Evolutionary conservation across 768 basidiomycete genomes (phyloP).

Genomic region (Pleurotus tuoliensis): DNA sequence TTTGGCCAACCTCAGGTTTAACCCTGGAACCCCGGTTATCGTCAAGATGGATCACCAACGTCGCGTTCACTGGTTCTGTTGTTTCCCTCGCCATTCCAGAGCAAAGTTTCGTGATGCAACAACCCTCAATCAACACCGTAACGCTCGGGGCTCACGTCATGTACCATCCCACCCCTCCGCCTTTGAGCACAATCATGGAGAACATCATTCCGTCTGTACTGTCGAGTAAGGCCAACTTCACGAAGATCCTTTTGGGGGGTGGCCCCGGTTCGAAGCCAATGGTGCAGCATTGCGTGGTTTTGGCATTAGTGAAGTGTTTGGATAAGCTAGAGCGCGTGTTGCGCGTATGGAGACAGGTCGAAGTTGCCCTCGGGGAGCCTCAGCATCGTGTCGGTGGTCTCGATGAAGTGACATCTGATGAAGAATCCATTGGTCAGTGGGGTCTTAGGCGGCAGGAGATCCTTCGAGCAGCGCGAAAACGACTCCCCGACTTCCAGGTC

Average conservation of each 20-base stretch:
- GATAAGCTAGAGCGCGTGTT: slow-evolving; percentile 63
- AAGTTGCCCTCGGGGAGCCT: slow-evolving; percentile 49
- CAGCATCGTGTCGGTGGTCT: background rate
- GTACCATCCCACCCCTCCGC: slow-evolving; percentile 73
- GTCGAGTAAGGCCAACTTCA: slow-evolving; percentile 67
- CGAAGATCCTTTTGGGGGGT: slow-evolving; percentile 78
- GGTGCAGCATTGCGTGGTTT: slow-evolving; percentile 82
- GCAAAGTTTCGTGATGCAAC: slow-evolving; percentile 53
- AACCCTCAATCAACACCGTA: slow-evolving; percentile 12
- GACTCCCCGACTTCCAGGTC: slow-evolving; percentile 86
- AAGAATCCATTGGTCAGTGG: slow-evolving; percentile 70
- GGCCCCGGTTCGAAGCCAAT: slow-evolving; percentile 43
- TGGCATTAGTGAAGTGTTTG: slow-evolving; percentile 73
- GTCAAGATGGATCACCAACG: slow-evolving; percentile 88
- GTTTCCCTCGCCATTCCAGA: slow-evolving; percentile 73
- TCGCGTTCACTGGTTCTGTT: slow-evolving; percentile 76
- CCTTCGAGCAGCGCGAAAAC: slow-evolving; percentile 68
- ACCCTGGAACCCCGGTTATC: slow-evolving; percentile 85
- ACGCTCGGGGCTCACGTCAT: slow-evolving; percentile 20
- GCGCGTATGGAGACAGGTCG: slow-evolving; percentile 43
- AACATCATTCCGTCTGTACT: slow-evolving; percentile 72
- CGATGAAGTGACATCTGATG: slow-evolving; percentile 10
- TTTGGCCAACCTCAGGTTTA: slow-evolving; percentile 64
- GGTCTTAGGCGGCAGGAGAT: slow-evolving; percentile 58
- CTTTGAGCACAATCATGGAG: slow-evolving; percentile 64